Evolutionary conservation across 1,139 yeast species (phyloP).

Genomic region (Arxiozyma bovina): DNA sequence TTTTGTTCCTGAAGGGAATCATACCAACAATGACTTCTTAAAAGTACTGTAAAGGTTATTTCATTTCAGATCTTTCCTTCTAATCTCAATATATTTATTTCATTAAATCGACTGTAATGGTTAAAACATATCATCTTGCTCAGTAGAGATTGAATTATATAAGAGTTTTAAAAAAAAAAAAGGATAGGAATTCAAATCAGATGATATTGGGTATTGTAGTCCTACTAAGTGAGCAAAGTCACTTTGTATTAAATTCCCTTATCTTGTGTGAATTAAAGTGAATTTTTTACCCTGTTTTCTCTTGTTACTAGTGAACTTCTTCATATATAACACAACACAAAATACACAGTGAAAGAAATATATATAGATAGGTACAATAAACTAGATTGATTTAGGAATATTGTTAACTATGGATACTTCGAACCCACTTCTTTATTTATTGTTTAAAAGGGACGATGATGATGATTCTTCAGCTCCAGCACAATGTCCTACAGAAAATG

Average conservation of each 20-base stretch:
- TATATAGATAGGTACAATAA: background rate
- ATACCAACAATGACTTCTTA: background rate
- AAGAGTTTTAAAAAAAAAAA: too few species aligned
- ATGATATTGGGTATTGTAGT: background rate
- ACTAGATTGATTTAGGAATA: background rate
- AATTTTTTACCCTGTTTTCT: too few species aligned
- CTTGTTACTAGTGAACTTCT: background rate
- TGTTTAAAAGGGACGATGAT: constrained; percentile 3
- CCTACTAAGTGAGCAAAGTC: too few species aligned
- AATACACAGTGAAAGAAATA: background rate
- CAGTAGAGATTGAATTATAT: too few species aligned
- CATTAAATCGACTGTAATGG: background rate
- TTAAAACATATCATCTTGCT: too few species aligned
- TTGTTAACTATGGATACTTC: background rate
- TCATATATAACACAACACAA: background rate
- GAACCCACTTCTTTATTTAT: constrained; percentile 1
- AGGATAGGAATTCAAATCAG: background rate
- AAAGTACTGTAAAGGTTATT: background rate
- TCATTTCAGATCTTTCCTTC: background rate
- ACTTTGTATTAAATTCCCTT: background rate
- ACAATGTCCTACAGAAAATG: constrained; percentile 17
- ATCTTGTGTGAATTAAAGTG: background rate
- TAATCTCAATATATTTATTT: too few species aligned
- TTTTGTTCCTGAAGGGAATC: background rate
- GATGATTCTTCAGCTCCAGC: background rate